Evolutionary conservation across 176 grass and related monocot genomes (phyloP).

Genomic region (Eragrostis curvula): DNA sequence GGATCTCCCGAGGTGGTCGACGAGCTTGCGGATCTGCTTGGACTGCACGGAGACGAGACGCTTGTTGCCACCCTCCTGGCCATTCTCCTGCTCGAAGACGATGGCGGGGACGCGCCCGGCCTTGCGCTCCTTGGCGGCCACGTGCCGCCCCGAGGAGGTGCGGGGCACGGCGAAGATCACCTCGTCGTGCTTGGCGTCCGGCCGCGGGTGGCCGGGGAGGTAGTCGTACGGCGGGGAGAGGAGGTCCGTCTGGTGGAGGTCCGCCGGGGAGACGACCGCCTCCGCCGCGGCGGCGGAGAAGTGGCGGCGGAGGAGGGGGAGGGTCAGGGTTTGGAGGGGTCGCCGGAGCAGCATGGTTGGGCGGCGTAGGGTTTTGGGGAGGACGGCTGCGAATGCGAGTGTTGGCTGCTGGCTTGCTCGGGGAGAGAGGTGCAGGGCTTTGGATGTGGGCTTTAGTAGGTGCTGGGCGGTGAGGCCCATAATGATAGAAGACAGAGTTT

Average conservation of each 20-base stretch:
- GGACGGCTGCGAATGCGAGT: background rate
- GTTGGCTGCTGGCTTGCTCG: background rate
- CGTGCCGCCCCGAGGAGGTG: conserved; percentile 53
- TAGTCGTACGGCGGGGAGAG: conserved; percentile 64
- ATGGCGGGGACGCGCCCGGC: conserved; percentile 77
- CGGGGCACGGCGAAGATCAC: conserved; percentile 72
- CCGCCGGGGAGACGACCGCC: background rate
- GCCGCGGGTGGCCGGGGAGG: conserved; percentile 76
- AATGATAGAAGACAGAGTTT: background rate
- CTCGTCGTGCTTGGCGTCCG: conserved; percentile 86
- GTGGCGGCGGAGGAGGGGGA: conserved; percentile 39
- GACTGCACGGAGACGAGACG: conserved; percentile 76
- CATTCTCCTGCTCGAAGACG: conserved; percentile 92
- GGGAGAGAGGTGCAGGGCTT: background rate
- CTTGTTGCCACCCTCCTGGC: conserved; percentile 84
- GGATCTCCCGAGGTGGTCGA: conserved; percentile 85
- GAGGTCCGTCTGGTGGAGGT: background rate
- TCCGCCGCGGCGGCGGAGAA: conserved; percentile 26
- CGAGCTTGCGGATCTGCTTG: conserved; percentile 97
- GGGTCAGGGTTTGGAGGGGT: conserved; percentile 48
- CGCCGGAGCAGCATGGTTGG: conserved; percentile 76
- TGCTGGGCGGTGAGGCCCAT: background rate
- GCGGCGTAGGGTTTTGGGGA: conserved; percentile 51
- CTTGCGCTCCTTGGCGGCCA: conserved; percentile 80
- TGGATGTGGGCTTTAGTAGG: background rate